These are phyloP conservation scores for Eimeria acervulina DNA, from an alignment of 169 alveolate genomes.

Conservation along the genomic window DNA sequence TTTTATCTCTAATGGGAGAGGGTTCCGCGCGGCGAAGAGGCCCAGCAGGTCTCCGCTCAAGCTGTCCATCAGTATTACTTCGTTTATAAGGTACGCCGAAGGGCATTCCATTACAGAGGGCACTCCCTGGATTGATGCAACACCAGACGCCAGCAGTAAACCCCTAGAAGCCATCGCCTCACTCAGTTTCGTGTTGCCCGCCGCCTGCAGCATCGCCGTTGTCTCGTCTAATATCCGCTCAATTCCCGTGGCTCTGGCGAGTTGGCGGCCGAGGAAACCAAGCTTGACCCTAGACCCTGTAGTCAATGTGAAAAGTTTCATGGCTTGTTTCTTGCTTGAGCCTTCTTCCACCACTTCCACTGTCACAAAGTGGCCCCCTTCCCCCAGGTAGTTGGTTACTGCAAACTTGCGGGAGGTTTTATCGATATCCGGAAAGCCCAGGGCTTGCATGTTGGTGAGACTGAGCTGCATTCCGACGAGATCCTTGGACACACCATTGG, in stretches of 20 bases:
- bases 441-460: conserved; percentile 1
- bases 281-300: not conserved
- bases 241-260: not conserved
- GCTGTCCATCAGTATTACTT: not conserved
- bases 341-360: not conserved
- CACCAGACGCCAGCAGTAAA: not conserved
- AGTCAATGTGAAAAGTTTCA: not conserved
- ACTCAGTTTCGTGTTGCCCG: not conserved
- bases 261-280: not conserved
- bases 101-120: not conserved
- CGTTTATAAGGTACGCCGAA: not conserved
- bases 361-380: not conserved
- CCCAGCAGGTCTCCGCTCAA: not conserved
- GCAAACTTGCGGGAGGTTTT: not conserved
- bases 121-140: not conserved
- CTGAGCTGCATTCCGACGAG: not conserved
- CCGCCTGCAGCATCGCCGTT: not conserved
- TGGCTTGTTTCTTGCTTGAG: not conserved
- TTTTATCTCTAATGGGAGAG: not conserved
- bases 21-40: not conserved
- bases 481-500: not conserved
- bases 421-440: not conserved
- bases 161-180: not conserved
- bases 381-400: not conserved
- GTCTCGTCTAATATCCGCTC: not conserved